phyloP scores from a whole-genome alignment of 768 basidiomycete species.

The Russula earlei region DNA sequence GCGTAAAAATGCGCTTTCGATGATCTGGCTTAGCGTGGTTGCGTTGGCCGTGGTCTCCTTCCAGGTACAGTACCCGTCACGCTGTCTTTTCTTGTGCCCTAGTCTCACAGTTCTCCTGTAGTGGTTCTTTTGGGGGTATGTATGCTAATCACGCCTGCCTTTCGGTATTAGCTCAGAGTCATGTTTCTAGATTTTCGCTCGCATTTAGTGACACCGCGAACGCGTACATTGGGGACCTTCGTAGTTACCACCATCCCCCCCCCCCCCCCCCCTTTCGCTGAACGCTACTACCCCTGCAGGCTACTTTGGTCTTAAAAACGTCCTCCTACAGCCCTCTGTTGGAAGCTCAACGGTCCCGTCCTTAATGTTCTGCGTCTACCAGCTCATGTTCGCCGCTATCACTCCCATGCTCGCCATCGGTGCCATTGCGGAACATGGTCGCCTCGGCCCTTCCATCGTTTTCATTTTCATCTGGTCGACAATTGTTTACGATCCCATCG shows the following conservation, averaged over 20 bases:
- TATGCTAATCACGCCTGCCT: not conserved
- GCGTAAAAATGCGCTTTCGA: constrained; percentile 87
- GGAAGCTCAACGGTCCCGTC: constrained; percentile 64
- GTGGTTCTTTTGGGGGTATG: constrained; percentile 93
- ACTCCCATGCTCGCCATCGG: constrained; percentile 89
- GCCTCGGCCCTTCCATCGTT: constrained; percentile 76
- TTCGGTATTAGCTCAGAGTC: not conserved
- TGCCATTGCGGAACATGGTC: constrained; percentile 83
- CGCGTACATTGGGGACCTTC: constrained; percentile 77
- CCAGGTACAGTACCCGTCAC: constrained; percentile 45
- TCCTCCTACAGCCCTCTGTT: constrained; percentile 64
- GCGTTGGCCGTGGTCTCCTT: constrained; percentile 73
- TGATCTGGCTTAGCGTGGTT: constrained; percentile 77
- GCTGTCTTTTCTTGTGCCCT: not conserved
- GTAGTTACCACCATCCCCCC: constrained; percentile 41
- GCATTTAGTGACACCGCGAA: constrained; percentile 74
- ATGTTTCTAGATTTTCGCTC: constrained; percentile 49
- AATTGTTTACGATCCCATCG: constrained; percentile 87
- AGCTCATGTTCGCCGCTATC: constrained; percentile 85
- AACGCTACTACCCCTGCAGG: constrained; percentile 30
- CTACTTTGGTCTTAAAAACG: constrained; percentile 77
- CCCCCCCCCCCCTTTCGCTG: too few species aligned
- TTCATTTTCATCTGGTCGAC: constrained; percentile 89
- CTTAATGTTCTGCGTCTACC: constrained; percentile 75
- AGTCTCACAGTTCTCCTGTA: constrained; percentile 29